Percentiles rank a stretch among this genome's conserved stretches.
These are phyloP conservation scores for Suhomyces kilbournensis DNA, from an alignment of 805 yeast species.

Conservation along the genomic window DNA sequence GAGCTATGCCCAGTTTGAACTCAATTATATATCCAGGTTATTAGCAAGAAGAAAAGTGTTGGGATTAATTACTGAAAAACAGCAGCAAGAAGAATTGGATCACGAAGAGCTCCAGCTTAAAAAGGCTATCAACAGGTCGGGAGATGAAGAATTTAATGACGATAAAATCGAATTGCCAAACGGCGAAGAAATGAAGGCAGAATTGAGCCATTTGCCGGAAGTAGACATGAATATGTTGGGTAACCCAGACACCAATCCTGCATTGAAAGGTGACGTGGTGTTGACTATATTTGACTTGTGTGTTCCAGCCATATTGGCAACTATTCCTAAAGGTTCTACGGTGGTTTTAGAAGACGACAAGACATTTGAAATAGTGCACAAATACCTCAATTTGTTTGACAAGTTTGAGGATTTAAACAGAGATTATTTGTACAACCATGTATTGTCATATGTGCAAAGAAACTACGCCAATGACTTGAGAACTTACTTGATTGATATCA, in stretches of 20 bases:
- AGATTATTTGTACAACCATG: slow-evolving; percentile 61
- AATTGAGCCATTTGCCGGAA: slow-evolving; percentile 75
- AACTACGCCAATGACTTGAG: slow-evolving; percentile 39
- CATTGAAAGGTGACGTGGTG: slow-evolving; percentile 53
- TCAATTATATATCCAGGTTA: slow-evolving; percentile 79
- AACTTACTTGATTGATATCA: slow-evolving; percentile 52
- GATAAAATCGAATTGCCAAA: slow-evolving; percentile 47
- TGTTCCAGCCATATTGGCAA: slow-evolving; percentile 28
- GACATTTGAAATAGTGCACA: slow-evolving; percentile 35
- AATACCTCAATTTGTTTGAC: slow-evolving; percentile 60
- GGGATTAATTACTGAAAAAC: slow-evolving; percentile 72
- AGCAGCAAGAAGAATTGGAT: slow-evolving; percentile 52
- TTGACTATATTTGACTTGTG: slow-evolving; percentile 39
- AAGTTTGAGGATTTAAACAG: slow-evolving; percentile 68
- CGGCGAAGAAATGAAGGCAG: slow-evolving; percentile 56
- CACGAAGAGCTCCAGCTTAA: slow-evolving; percentile 28
- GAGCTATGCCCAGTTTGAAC: slow-evolving; percentile 83
- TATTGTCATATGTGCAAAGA: slow-evolving; percentile 51
- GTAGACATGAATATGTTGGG: slow-evolving; percentile 85
- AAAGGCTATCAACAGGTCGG: slow-evolving; percentile 36
- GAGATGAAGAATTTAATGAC: slow-evolving; percentile 29
- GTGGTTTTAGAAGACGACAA: slow-evolving; percentile 34
- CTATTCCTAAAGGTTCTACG: slow-evolving; percentile 21
- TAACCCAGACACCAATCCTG: slow-evolving; percentile 76
- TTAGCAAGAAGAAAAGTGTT: slow-evolving; percentile 79